Evolutionary conservation across 768 basidiomycete genomes (phyloP).

Genomic region (Suillus plorans): DNA sequence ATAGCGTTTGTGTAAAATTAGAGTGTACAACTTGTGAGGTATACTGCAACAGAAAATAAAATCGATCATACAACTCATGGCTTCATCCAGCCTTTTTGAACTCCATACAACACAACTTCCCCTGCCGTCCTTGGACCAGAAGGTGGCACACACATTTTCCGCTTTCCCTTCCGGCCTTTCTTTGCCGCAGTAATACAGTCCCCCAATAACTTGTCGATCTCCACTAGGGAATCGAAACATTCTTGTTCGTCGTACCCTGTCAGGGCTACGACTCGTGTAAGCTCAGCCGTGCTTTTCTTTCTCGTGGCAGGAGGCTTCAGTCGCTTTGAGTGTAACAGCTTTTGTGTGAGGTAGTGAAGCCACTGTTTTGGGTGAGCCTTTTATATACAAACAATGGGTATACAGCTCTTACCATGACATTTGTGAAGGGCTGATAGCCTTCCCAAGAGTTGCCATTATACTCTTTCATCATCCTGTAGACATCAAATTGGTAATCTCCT

Average conservation of each 20-base stretch:
- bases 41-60: not conserved
- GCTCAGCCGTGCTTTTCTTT: slow-evolving; percentile 27
- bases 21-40: not conserved
- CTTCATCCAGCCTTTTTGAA: slow-evolving; percentile 62
- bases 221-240: slow-evolving; percentile 67
- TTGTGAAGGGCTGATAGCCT: slow-evolving; percentile 77
- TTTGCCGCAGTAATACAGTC: slow-evolving; percentile 41
- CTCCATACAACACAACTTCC: slow-evolving; percentile 62
- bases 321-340: slow-evolving; percentile 70
- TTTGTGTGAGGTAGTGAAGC: slow-evolving; percentile 81
- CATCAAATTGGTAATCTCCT: slow-evolving; percentile 94
- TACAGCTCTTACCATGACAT: slow-evolving; percentile 72
- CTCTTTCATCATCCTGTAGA: slow-evolving; percentile 85
- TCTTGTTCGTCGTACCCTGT: slow-evolving; percentile 59
- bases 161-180: slow-evolving; percentile 32
- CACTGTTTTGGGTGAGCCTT: slow-evolving; percentile 53
- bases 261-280: slow-evolving; percentile 14
- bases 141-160: slow-evolving; percentile 32
- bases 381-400: slow-evolving; percentile 8
- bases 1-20: not conserved
- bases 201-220: slow-evolving; percentile 61
- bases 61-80: slow-evolving; percentile 11
- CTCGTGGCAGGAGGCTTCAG: slow-evolving; percentile 55
- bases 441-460: slow-evolving; percentile 68
- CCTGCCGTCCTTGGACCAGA: slow-evolving; percentile 42